Evolutionary conservation across 2,329 filamentous ascomycete species (phyloP).

Genomic region (Aureobasidium sp.): DNA sequence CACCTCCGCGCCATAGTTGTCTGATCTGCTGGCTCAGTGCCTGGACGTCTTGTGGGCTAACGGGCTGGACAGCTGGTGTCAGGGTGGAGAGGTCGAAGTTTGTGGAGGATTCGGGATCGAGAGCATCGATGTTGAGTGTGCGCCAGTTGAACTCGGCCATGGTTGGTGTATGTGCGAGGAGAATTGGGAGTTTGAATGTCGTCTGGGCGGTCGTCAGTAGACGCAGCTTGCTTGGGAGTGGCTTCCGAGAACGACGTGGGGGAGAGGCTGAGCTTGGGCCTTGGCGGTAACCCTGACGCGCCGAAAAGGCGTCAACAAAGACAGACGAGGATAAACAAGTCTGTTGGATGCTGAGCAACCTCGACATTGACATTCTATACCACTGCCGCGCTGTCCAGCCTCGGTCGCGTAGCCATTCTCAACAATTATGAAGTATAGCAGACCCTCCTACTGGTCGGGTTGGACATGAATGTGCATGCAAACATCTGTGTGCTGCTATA

Average conservation of each 20-base stretch:
- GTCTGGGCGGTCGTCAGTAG: neutral
- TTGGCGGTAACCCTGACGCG: neutral
- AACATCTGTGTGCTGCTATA: neutral
- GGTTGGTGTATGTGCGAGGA: constrained; percentile 9
- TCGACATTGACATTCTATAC: neutral
- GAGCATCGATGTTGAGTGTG: constrained; percentile 88
- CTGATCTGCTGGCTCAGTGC: constrained; percentile 71
- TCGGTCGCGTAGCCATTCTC: neutral
- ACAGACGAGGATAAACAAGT: neutral
- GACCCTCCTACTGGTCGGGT: neutral
- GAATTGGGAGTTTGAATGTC: neutral
- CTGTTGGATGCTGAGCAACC: neutral
- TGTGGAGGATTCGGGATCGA: constrained; percentile 78
- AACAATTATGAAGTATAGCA: neutral
- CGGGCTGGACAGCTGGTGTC: constrained; percentile 64
- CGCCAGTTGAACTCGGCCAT: constrained; percentile 56
- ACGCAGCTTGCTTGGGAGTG: neutral
- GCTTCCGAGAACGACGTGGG: neutral
- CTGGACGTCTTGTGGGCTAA: constrained; percentile 69
- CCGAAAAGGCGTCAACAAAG: neutral
- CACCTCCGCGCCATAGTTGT: constrained; percentile 77
- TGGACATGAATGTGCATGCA: neutral
- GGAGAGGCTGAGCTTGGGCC: neutral
- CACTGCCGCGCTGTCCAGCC: neutral
- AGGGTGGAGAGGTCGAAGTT: constrained; percentile 89